Conservation (phyloP, 108 stramenopile species). For the Fragilaria radians region DNA sequence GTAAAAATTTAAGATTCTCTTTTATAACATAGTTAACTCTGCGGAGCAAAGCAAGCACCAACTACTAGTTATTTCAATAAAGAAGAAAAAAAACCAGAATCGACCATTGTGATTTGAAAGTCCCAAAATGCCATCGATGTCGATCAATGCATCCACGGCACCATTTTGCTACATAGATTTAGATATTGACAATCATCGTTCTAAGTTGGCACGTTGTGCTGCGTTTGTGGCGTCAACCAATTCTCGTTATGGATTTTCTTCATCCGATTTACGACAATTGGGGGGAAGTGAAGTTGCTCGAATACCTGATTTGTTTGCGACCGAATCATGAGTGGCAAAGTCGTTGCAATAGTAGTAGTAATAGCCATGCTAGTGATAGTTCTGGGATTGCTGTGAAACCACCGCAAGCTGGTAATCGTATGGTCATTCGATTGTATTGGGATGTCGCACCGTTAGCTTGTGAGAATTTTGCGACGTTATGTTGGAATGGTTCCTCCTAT, state of each 20-base stretch:
- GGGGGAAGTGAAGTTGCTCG: slow-evolving; percentile 80
- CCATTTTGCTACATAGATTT: slow-evolving; percentile 37
- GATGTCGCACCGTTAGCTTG: slow-evolving; percentile 80
- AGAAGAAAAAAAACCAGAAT: too few species aligned
- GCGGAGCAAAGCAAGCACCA: too few species aligned
- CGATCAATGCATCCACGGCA: not conserved
- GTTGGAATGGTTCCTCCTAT: slow-evolving; percentile 45
- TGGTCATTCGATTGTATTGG: slow-evolving; percentile 70
- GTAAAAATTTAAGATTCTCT: too few species aligned
- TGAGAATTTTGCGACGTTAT: slow-evolving; percentile 83
- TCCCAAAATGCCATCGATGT: not conserved
- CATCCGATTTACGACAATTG: slow-evolving; percentile 46
- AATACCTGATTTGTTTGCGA: slow-evolving; percentile 41
- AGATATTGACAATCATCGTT: slow-evolving; percentile 32
- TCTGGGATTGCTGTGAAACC: slow-evolving; percentile 24
- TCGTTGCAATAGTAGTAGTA: slow-evolving; percentile 2
- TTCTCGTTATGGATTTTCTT: slow-evolving; percentile 68
- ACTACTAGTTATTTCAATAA: too few species aligned
- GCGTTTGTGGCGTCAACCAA: slow-evolving; percentile 81
- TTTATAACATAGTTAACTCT: too few species aligned
- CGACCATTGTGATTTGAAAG: too few species aligned
- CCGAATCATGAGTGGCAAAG: slow-evolving; percentile 78
- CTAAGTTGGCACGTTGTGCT: slow-evolving; percentile 41
- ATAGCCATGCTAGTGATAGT: slow-evolving; percentile 13
- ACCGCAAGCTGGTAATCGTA: slow-evolving; percentile 36